These are phyloP conservation scores for Ramalina peruviana DNA, from an alignment of 495 filamentous ascomycete species.

Conservation along the genomic window DNA sequence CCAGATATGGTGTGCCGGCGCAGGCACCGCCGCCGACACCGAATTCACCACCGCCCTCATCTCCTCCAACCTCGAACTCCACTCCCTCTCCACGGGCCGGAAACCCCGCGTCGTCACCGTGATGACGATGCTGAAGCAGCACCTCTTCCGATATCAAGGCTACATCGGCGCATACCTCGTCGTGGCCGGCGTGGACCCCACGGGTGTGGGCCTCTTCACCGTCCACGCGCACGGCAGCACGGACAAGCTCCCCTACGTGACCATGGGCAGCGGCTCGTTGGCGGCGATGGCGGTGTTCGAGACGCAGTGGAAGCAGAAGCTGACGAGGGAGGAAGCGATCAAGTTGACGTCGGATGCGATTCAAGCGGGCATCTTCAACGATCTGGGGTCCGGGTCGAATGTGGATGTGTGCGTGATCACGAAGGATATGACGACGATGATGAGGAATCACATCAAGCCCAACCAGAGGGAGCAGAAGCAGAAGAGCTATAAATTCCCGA, in stretches of 20 bases:
- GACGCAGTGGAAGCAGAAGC: slow-evolving; percentile 74
- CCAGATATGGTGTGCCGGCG: slow-evolving; percentile 99
- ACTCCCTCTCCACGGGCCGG: slow-evolving; percentile 86
- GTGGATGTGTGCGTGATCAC: slow-evolving; percentile 96
- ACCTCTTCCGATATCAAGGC: slow-evolving; percentile 95
- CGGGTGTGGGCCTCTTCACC: slow-evolving; percentile 89
- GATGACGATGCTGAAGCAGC: slow-evolving; percentile 99
- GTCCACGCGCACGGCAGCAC: slow-evolving; percentile 98
- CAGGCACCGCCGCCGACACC: slow-evolving; percentile 95
- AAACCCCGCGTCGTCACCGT: slow-evolving; percentile 95
- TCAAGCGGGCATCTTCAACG: slow-evolving; percentile 97
- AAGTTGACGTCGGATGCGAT: slow-evolving; percentile 77
- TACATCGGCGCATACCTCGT: slow-evolving; percentile 98
- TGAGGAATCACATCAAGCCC: slow-evolving; percentile 81
- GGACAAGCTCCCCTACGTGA: slow-evolving; percentile 98
- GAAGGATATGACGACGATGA: slow-evolving; percentile 76
- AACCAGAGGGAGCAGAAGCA: slow-evolving; percentile 87
- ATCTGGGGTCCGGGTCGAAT: slow-evolving; percentile 91
- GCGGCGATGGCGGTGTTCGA: slow-evolving; percentile 98
- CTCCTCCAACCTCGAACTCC: slow-evolving; percentile 94
- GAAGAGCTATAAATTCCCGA: slow-evolving; percentile 76
- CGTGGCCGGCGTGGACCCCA: slow-evolving; percentile 93
- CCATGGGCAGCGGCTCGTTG: slow-evolving; percentile 91
- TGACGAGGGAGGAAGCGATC: slow-evolving; percentile 72
- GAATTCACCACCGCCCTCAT: slow-evolving; percentile 98